Conservation (phyloP, 768 basidiomycete species). For the Rickenella mellea region DNA sequence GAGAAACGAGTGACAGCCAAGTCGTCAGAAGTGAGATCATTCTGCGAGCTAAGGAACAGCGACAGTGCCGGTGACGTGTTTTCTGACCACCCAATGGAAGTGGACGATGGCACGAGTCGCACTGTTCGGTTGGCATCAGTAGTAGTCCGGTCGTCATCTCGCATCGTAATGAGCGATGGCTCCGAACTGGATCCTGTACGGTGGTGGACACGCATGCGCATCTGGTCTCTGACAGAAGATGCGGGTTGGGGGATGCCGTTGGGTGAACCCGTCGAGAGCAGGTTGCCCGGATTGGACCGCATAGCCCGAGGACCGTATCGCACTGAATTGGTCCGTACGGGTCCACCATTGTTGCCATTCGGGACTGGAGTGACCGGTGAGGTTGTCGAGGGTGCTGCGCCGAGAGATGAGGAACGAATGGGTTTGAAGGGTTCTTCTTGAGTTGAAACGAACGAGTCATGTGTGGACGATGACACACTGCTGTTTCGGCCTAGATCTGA, state of each 20-base stretch:
- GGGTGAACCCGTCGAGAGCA: constrained; percentile 17
- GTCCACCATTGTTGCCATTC: constrained; percentile 20
- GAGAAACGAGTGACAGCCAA: constrained; percentile 34
- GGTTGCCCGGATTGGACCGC: constrained; percentile 28
- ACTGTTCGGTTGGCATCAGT: constrained; percentile 15
- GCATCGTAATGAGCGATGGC: constrained; percentile 59
- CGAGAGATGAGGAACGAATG: constrained; percentile 21
- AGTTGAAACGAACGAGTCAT: too few relatives aligned
- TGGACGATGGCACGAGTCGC: constrained; percentile 9
- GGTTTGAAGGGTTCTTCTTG: constrained; percentile 19
- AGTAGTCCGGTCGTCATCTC: constrained; percentile 42
- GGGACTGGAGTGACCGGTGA: constrained; percentile 21
- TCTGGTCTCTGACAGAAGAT: constrained; percentile 26
- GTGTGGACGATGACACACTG: too few relatives aligned
- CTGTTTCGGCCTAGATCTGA: too few relatives aligned
- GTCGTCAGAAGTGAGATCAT: constrained; percentile 48
- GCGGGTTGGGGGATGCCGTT: constrained; percentile 25
- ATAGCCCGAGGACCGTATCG: constrained; percentile 33
- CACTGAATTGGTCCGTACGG: constrained; percentile 19
- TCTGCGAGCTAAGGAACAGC: constrained; percentile 32
- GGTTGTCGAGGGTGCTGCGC: too few relatives aligned
- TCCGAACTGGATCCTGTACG: constrained; percentile 73
- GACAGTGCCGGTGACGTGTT: constrained; percentile 3
- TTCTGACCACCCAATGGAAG: constrained; percentile 1
- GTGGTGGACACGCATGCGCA: constrained; percentile 52